Conservation (phyloP, 75 land plant genomes). For the Selaginella tamariscina region DNA sequence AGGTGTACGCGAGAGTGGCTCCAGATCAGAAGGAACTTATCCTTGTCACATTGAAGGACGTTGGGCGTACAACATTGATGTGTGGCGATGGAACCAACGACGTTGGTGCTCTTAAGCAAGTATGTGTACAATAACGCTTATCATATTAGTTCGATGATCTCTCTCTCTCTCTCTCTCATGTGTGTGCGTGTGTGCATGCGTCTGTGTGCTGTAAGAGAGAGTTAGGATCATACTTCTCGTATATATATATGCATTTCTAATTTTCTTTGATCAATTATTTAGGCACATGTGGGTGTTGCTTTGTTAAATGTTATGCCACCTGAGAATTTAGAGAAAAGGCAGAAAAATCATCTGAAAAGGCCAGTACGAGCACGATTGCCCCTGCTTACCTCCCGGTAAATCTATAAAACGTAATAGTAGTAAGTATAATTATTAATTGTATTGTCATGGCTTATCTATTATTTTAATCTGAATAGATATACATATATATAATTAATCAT, state of each 20-base stretch:
- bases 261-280: constrained; percentile 11
- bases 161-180: too few relatives aligned
- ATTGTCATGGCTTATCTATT: too few relatives aligned
- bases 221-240: too few relatives aligned
- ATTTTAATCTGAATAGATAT: too few relatives aligned
- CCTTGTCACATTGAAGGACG: constrained; percentile 77
- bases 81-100: constrained; percentile 99
- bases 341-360: background rate
- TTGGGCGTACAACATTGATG: constrained; percentile 88
- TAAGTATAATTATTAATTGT: too few relatives aligned
- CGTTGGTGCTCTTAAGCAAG: constrained; percentile 98
- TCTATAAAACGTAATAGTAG: too few relatives aligned
- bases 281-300: constrained; percentile 99
- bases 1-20: constrained; percentile 99
- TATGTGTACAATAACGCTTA: too few relatives aligned
- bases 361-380: constrained; percentile 14
- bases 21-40: constrained; percentile 97
- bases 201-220: too few relatives aligned
- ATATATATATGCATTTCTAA: background rate
- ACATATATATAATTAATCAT: too few relatives aligned
- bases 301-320: constrained; percentile 84
- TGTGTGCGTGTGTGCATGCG: too few relatives aligned
- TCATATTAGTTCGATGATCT: too few relatives aligned
- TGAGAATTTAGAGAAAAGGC: constrained; percentile 15
- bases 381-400: too few relatives aligned